phyloP scores from a whole-genome alignment of 495 filamentous ascomycete species.

The Penicillium turbatum region DNA sequence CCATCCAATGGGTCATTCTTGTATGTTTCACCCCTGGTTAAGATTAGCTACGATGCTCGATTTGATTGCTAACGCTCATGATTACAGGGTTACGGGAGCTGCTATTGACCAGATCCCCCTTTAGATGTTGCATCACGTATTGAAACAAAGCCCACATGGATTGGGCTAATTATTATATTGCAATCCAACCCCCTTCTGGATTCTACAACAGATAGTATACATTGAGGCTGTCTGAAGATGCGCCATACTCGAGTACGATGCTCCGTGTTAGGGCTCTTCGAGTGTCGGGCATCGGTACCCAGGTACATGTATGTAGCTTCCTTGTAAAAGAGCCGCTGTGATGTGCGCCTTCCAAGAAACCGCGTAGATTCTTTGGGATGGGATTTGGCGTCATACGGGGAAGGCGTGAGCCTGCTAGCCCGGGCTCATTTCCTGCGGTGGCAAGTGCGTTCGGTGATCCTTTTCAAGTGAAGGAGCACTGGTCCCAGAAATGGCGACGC shows the following conservation, averaged over 20 bases:
- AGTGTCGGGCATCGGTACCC: background rate
- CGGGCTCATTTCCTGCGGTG: background rate
- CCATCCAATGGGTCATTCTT: conserved; percentile 55
- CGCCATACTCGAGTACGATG: background rate
- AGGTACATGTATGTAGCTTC: background rate
- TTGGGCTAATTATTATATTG: background rate
- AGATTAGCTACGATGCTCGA: background rate
- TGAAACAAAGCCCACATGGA: background rate
- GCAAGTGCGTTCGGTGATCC: background rate
- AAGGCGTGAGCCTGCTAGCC: background rate
- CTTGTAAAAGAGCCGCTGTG: background rate
- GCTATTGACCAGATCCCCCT: conserved; percentile 38
- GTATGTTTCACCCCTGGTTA: conserved; percentile 27
- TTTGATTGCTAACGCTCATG: background rate
- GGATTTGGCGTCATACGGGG: background rate
- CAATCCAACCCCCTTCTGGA: background rate
- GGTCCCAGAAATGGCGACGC: background rate
- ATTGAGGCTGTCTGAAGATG: background rate
- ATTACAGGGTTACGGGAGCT: conserved; percentile 38
- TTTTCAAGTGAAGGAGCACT: background rate
- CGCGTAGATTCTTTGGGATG: background rate
- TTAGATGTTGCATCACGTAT: conserved; percentile 13
- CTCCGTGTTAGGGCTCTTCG: no score
- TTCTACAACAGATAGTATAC: background rate
- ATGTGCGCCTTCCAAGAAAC: background rate